Evolutionary conservation across 2,329 filamentous ascomycete species (phyloP).

Genomic region (Apiospora aurea): DNA sequence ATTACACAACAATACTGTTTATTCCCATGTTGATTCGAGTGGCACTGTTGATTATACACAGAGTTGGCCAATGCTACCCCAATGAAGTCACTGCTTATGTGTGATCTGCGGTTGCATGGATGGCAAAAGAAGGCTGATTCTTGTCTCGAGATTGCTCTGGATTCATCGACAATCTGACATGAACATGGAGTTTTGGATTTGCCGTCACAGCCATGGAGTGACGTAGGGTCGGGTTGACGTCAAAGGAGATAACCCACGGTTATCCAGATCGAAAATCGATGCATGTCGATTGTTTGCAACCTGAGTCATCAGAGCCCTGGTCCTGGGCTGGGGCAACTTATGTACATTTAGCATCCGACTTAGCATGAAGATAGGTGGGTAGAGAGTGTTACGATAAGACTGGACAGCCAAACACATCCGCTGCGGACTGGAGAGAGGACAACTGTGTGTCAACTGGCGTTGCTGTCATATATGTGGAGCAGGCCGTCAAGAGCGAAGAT

Average conservation of each 20-base stretch:
- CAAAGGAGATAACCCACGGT: neutral
- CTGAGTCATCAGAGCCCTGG: neutral
- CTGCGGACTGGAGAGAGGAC: neutral
- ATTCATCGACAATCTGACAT: neutral
- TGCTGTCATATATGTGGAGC: conserved; percentile 16
- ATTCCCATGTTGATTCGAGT: too few relatives aligned
- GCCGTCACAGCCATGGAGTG: neutral
- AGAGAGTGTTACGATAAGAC: conserved; percentile 1
- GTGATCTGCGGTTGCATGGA: neutral
- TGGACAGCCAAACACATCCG: neutral
- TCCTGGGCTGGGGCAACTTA: neutral
- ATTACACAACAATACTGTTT: too few relatives aligned
- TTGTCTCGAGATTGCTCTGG: neutral
- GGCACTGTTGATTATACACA: neutral
- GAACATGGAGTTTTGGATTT: neutral
- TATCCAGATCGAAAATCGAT: neutral
- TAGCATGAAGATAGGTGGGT: neutral
- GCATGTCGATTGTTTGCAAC: neutral
- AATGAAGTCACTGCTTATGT: neutral
- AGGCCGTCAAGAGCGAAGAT: neutral
- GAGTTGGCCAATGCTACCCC: neutral
- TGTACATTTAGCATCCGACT: neutral
- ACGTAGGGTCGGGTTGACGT: conserved; percentile 9
- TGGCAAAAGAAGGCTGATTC: neutral
- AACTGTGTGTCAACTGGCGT: neutral